phyloP scores from a whole-genome alignment of 1,139 yeast genomes.

The Pichia kudriavzevii region DNA sequence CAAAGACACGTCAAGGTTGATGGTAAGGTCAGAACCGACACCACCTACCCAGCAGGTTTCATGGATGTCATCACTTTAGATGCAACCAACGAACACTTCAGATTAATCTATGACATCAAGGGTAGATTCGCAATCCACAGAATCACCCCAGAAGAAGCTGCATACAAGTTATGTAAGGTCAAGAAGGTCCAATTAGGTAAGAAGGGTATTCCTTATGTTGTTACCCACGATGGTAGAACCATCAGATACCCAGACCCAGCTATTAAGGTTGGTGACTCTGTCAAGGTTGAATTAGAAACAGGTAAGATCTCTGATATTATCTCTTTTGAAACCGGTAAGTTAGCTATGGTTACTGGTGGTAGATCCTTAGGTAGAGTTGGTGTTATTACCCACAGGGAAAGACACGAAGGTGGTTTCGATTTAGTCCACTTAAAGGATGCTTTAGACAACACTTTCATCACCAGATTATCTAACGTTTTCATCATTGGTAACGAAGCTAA shows the following conservation, averaged over 20 bases:
- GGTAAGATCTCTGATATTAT: constrained; percentile 90
- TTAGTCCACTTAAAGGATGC: constrained; percentile 97
- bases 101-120: constrained; percentile 95
- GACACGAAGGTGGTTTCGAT: constrained; percentile 99
- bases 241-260: constrained; percentile 98
- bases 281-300: constrained; percentile 90
- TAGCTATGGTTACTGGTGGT: constrained; percentile 98
- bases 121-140: constrained; percentile 99
- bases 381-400: constrained; percentile 96
- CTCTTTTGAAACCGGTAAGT: constrained; percentile 92
- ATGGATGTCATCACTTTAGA: constrained; percentile 97
- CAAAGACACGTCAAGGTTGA: constrained; percentile 99
- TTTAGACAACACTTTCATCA: constrained; percentile 94
- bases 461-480: constrained; percentile 96
- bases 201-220: constrained; percentile 96
- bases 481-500: constrained; percentile 91
- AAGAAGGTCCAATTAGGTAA: constrained; percentile 97
- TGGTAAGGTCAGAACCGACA: constrained; percentile 98
- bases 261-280: constrained; percentile 94
- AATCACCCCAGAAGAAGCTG: constrained; percentile 96
- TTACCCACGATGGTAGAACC: constrained; percentile 99
- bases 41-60: constrained; percentile 99
- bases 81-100: constrained; percentile 98
- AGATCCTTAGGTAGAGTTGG: constrained; percentile 99
- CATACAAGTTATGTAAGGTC: constrained; percentile 96